Conservation (phyloP, 192 early-diverging fungal genomes). For the Linnemannia hyalina region DNA sequence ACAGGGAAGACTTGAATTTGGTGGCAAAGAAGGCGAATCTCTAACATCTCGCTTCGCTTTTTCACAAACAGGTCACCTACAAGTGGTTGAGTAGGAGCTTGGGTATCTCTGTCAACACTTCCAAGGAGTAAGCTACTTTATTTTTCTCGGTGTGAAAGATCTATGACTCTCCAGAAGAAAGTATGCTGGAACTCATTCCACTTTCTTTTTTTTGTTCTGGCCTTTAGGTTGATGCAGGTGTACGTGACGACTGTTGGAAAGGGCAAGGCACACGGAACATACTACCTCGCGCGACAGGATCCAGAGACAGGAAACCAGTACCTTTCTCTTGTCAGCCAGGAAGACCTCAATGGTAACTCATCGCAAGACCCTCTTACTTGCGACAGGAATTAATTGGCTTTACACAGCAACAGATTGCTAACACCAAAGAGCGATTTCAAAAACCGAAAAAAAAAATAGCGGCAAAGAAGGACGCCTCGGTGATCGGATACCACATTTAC, state of each 20-base stretch:
- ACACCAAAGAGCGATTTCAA: not conserved
- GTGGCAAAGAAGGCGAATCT: constrained; percentile 29
- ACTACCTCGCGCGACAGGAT: constrained; percentile 42
- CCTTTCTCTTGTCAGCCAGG: constrained; percentile 39
- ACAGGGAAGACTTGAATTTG: constrained; percentile 14
- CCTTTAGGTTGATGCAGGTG: constrained; percentile 37
- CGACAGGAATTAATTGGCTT: not conserved
- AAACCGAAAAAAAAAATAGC: constrained; percentile 11
- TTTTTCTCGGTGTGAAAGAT: not conserved
- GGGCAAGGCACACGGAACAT: constrained; percentile 41
- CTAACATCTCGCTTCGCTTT: not conserved
- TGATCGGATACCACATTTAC: constrained; percentile 46
- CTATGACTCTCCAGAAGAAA: not conserved
- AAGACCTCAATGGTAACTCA: constrained; percentile 21
- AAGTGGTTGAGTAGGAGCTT: constrained; percentile 53
- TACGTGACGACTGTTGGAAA: constrained; percentile 31
- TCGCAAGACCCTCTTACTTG: not conserved
- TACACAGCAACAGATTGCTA: too few species aligned
- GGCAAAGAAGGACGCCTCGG: constrained; percentile 13
- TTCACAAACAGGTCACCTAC: constrained; percentile 39
- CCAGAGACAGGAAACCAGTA: constrained; percentile 25
- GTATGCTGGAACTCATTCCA: not conserved
- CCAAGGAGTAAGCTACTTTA: constrained; percentile 29
- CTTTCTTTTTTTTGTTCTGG: not conserved
- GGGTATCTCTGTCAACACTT: constrained; percentile 52